Percentiles rank a stretch among this genome's conserved stretches.
phyloP scores from a whole-genome alignment of 2,329 filamentous ascomycete genomes.

The Fusarium sp. region DNA sequence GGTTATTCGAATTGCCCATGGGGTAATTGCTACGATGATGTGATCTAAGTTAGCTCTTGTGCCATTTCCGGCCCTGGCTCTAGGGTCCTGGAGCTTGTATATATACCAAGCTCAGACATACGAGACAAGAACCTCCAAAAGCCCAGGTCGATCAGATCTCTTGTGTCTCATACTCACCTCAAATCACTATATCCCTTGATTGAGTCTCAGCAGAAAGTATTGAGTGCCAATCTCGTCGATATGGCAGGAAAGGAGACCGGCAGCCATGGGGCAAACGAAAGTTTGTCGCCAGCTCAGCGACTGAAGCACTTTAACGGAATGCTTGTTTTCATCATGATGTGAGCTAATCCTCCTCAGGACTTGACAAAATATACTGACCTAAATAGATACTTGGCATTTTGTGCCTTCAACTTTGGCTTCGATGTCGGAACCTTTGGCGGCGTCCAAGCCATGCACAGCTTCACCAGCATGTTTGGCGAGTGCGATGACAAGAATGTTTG shows the following conservation, averaged over 20 bases:
- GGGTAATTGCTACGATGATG: constrained; percentile 1
- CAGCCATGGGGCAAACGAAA: background rate
- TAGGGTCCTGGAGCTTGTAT: background rate
- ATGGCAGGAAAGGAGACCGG: background rate
- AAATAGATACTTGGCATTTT: constrained; percentile 40
- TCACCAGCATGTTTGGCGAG: constrained; percentile 39
- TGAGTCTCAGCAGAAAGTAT: background rate
- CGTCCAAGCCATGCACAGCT: constrained; percentile 43
- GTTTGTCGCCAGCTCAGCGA: background rate
- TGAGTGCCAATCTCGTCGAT: background rate
- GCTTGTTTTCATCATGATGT: constrained; percentile 35
- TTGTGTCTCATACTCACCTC: background rate
- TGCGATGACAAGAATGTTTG: constrained; percentile 21
- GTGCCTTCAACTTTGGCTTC: constrained; percentile 45
- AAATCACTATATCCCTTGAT: fast-evolving
- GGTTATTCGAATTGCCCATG: background rate
- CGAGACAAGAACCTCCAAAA: background rate
- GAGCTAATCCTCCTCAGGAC: fast-evolving
- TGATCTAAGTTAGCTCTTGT: background rate
- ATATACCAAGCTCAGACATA: background rate
- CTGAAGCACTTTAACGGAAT: constrained; percentile 10
- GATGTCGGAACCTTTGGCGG: constrained; percentile 45
- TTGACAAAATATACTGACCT: background rate
- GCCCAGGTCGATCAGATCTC: background rate
- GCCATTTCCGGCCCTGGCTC: background rate